Percentiles rank a stretch among this genome's conserved stretches.
Conservation (phyloP, 2,329 filamentous ascomycete species). For the Tolypocladium amazonense region DNA sequence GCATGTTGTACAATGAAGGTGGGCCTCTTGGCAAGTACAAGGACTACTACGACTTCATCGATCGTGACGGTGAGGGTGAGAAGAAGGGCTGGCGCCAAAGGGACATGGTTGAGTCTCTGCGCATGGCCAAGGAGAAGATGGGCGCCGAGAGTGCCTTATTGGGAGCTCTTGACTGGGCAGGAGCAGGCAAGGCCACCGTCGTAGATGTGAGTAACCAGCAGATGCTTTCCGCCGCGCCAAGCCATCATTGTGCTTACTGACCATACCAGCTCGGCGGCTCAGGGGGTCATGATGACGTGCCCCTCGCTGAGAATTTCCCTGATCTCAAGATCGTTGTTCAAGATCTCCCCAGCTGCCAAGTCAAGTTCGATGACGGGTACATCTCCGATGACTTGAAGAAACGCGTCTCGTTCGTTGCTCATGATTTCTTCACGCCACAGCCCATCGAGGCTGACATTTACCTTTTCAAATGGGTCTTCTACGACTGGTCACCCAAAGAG, state of each 20-base stretch:
- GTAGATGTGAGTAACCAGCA: conserved; percentile 4
- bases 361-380: conserved; percentile 19
- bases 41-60: conserved; percentile 6
- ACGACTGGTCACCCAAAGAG: conserved; percentile 41
- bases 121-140: conserved; percentile 3
- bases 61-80: conserved; percentile 7
- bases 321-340: conserved; percentile 29
- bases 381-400: conserved; percentile 16
- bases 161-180: conserved; percentile 6
- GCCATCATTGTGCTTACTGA: neutral
- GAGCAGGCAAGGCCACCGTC: conserved; percentile 2
- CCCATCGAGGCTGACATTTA: conserved; percentile 32
- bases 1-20: conserved; percentile 13
- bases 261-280: conserved; percentile 25
- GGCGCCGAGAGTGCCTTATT: conserved; percentile 3
- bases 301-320: conserved; percentile 10
- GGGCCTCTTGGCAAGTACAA: conserved; percentile 1
- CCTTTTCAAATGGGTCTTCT: conserved; percentile 40
- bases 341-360: conserved; percentile 25
- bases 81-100: conserved; percentile 5
- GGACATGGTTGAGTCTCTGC: conserved; percentile 6
- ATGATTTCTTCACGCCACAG: conserved; percentile 27
- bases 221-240: neutral
- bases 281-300: conserved; percentile 24
- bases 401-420: conserved; percentile 22